These are phyloP conservation scores for Gracilaria vermiculophylla DNA, from an alignment of 23 red algal species.

Conservation along the genomic window DNA sequence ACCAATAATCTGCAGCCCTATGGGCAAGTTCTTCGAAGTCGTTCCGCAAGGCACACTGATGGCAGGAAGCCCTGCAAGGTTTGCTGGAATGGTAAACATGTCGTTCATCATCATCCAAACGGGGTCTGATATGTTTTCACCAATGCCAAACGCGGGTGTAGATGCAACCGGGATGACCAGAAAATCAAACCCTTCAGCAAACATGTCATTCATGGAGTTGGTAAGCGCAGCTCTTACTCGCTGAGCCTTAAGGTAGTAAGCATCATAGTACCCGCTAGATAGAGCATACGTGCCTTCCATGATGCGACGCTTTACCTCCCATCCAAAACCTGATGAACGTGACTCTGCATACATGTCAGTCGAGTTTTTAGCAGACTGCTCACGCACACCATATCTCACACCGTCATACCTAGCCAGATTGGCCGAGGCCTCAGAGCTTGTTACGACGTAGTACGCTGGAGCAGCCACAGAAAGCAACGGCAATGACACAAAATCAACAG, in stretches of 20 bases:
- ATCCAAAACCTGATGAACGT: constrained; percentile 69
- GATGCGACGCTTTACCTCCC: constrained; percentile 86
- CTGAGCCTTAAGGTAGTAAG: constrained; percentile 87
- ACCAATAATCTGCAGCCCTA: constrained; percentile 88
- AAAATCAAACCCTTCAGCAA: constrained; percentile 62
- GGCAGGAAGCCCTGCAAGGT: constrained; percentile 85
- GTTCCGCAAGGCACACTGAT: constrained; percentile 75
- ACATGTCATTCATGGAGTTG: constrained; percentile 35
- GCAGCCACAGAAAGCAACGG: constrained; percentile 44
- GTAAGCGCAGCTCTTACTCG: constrained; percentile 59
- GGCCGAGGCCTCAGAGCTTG: constrained; percentile 86
- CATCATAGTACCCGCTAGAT: constrained; percentile 91
- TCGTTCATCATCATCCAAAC: constrained; percentile 79
- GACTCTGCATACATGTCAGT: constrained; percentile 60
- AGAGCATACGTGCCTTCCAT: constrained; percentile 89
- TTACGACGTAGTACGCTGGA: constrained; percentile 87
- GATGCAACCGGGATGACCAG: constrained; percentile 78
- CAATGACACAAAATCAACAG: constrained; percentile 50
- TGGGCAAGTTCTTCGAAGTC: constrained; percentile 44
- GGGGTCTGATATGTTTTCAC: constrained; percentile 68
- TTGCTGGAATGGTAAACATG: constrained; percentile 82
- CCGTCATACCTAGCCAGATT: constrained; percentile 98
- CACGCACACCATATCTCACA: constrained; percentile 80
- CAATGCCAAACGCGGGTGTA: constrained; percentile 71
- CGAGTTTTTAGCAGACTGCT: constrained; percentile 49